Base-by-base conservation (phyloP, 1,284 basidiomycete species). In the Rhodotorula sp. region DNA sequence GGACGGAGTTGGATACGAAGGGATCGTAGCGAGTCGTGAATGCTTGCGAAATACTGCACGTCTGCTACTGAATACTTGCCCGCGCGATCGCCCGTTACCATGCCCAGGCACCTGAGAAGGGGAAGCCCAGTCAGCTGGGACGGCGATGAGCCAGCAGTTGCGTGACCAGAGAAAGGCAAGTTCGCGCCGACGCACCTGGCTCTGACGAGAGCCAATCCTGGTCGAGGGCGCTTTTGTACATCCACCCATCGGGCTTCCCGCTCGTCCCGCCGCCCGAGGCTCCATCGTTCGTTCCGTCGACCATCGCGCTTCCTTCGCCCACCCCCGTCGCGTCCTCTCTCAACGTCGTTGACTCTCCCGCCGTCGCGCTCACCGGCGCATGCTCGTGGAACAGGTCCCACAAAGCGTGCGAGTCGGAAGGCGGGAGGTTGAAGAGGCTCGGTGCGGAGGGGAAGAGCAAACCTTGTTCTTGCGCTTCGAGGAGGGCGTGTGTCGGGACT, bases 201-300 rank as follows among this genome's bases (percentile, higher is more conserved):
- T 69, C 68, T 13, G 59, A 62, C 22, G 56, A 54, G 13, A 69
- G 46, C 68, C 68, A 69, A 30, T 69, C 68, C 49, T 58, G 56
- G 24, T 64, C 49, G 29, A 53, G 57, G 22, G 49, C 32, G 29
- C 48, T 53, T 49, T 59, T 64, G 49, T 57, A 64, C 48, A 64
- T 27, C 63, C 63, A 64, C 24, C 52, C 56, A 30, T 64, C 63
- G 4, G 54, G 34, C n/a, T 27, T 13, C n/a, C n/a, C n/a, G n/a
- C n/a, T n/a, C 36, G n/a, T 19, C 17, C 30, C 20, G 11, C 19
- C 24, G 4, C 27, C 32, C 34, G 17, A n/a, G 13, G 32, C 34
- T 6, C 19, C 15, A 10, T 19, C n/a, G 22, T 10, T n/a, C 27
- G 24, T 27, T 39, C 59, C 49, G 29, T 34, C 59, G 19, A 49